Evolutionary conservation across 31 red algal genomes (phyloP).

Genomic region (Asparagopsis taxiformis): DNA sequence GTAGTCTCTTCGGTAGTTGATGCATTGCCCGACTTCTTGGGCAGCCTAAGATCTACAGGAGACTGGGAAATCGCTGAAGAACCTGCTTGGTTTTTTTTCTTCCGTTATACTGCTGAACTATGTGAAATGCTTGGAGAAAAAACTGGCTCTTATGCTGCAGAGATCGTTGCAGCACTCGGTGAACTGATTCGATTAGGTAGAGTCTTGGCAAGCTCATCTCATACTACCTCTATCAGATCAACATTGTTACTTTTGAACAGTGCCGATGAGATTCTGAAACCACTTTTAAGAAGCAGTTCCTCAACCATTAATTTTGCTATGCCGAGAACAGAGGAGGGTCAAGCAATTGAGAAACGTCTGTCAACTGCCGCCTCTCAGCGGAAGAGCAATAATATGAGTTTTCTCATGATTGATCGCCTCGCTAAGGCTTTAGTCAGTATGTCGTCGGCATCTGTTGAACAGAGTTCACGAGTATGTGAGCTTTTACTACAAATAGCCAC

Average conservation of each 20-base stretch:
- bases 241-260: neutral
- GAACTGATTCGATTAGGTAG: neutral
- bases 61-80: neutral
- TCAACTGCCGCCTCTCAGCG: neutral
- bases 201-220: neutral
- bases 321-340: neutral
- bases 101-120: neutral
- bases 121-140: neutral
- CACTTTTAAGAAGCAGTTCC: neutral
- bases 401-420: neutral
- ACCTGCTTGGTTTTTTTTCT: neutral
- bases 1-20: neutral
- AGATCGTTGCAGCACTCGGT: neutral
- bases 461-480: neutral
- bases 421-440: neutral
- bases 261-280: neutral
- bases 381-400: neutral
- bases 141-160: neutral
- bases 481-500: neutral
- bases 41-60: neutral
- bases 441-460: neutral
- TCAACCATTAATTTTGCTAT: neutral
- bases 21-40: neutral
- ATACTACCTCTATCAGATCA: neutral
- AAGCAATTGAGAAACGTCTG: neutral